Conservation (phyloP, 805 yeast genomes). For the Vanderwaltozyma polyspora region DNA sequence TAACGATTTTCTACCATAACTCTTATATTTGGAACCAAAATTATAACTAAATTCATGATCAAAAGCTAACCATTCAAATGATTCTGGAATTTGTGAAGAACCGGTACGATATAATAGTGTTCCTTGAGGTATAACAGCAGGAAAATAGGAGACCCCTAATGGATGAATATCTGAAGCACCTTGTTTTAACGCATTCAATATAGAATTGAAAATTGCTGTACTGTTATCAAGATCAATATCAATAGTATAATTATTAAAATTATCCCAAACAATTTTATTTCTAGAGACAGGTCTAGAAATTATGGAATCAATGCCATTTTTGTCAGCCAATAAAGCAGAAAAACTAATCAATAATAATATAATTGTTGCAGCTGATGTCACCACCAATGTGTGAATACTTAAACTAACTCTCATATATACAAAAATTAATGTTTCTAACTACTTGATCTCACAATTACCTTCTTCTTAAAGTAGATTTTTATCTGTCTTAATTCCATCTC, state of each 20-base stretch:
- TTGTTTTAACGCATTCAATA: conserved; percentile 42
- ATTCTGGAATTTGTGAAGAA: conserved; percentile 31
- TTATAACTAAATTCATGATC: conserved; percentile 49
- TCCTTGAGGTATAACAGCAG: conserved; percentile 50
- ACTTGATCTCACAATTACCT: neutral
- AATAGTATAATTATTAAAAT: conserved; percentile 15
- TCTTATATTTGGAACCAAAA: conserved; percentile 28
- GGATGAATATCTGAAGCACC: conserved; percentile 43
- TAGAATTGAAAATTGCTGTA: conserved; percentile 43
- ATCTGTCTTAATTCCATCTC: no score
- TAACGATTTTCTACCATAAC: conserved; percentile 15
- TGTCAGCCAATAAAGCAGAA: neutral
- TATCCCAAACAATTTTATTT: conserved; percentile 8
- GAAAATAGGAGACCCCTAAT: conserved; percentile 45
- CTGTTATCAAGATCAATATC: conserved; percentile 39
- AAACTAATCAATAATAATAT: conserved; percentile 1
- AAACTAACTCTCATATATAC: conserved; percentile 1
- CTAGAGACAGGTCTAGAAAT: neutral
- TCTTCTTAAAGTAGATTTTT: no score
- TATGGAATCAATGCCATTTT: neutral
- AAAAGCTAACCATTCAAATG: conserved; percentile 55
- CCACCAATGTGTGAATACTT: conserved; percentile 1
- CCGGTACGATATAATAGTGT: conserved; percentile 49
- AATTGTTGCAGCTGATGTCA: neutral
- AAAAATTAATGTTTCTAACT: neutral